A percentile compares a stretch with the other conserved stretches of the same genome.
Conservation (phyloP, 768 basidiomycete species). For the Tulasnella sp. region DNA sequence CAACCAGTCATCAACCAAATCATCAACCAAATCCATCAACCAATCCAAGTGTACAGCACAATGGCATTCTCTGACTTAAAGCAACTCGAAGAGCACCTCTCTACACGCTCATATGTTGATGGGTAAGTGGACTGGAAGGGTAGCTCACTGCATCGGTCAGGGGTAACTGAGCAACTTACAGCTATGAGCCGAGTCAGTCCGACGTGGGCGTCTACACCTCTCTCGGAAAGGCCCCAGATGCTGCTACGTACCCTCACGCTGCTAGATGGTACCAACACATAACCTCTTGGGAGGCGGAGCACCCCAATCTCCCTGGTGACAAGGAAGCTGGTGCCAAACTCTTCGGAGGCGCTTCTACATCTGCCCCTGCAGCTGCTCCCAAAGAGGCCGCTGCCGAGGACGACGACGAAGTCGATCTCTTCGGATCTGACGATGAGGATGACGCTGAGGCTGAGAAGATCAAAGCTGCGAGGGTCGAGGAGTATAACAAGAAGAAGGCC, state of each 20-base stretch:
- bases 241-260: slow-evolving; percentile 56
- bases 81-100: slow-evolving; percentile 76
- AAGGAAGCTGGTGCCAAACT: slow-evolving; percentile 72
- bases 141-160: neutral
- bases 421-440: slow-evolving; percentile 73
- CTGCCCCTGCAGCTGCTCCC: slow-evolving; percentile 33
- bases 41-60: no score
- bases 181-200: slow-evolving; percentile 86
- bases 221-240: slow-evolving; percentile 54
- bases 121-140: slow-evolving; percentile 49
- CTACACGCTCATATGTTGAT: slow-evolving; percentile 79
- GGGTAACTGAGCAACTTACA: slow-evolving; percentile 26
- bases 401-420: slow-evolving; percentile 76
- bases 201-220: slow-evolving; percentile 88
- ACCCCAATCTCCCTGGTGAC: slow-evolving; percentile 69
- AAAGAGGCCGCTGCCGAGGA: slow-evolving; percentile 41
- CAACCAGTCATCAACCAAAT: no score
- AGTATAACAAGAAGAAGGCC: slow-evolving; percentile 89
- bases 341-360: slow-evolving; percentile 38
- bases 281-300: slow-evolving; percentile 72
- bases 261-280: slow-evolving; percentile 94
- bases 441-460: slow-evolving; percentile 77
- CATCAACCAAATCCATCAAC: no score
- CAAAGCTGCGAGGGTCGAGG: slow-evolving; percentile 88
- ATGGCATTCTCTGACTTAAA: slow-evolving; percentile 27